A percentile compares a stretch with the other conserved stretches of the same genome.
Conservation (phyloP, 2,329 filamentous ascomycete genomes). For the Microsporum ferrugineum region DNA sequence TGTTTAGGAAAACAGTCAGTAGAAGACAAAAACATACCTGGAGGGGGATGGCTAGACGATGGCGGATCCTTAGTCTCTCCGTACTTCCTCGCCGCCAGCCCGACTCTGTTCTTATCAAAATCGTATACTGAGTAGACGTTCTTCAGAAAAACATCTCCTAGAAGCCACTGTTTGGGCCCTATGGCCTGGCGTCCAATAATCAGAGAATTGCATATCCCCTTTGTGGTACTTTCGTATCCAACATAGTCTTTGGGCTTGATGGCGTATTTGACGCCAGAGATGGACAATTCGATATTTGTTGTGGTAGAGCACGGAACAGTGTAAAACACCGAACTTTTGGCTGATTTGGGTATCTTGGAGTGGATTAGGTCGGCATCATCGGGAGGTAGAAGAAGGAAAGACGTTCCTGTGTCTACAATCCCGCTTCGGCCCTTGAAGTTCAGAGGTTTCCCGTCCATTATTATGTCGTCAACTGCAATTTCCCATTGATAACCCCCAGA, state of each 20-base stretch:
- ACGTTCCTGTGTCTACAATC: slow-evolving; percentile 77
- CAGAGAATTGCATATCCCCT: slow-evolving; percentile 49
- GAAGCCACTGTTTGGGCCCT: slow-evolving; percentile 54
- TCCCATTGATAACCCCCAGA: slow-evolving; percentile 55
- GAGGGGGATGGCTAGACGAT: not conserved
- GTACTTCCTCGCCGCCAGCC: slow-evolving; percentile 11
- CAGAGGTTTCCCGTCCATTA: slow-evolving; percentile 48
- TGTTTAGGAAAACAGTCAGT: not conserved
- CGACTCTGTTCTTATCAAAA: slow-evolving; percentile 44
- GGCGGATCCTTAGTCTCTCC: not conserved
- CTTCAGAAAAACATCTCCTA: slow-evolving; percentile 78
- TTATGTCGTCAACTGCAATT: slow-evolving; percentile 55
- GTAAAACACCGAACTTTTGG: slow-evolving; percentile 37
- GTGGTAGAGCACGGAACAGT: slow-evolving; percentile 65
- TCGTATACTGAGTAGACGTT: slow-evolving; percentile 85
- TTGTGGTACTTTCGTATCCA: slow-evolving; percentile 20
- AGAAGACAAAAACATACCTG: not conserved
- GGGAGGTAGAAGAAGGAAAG: slow-evolving; percentile 61
- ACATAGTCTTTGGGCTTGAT: slow-evolving; percentile 65
- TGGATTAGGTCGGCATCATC: slow-evolving; percentile 58
- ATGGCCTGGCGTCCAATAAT: slow-evolving; percentile 63
- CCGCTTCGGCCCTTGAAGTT: slow-evolving; percentile 46
- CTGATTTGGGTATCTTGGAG: slow-evolving; percentile 51
- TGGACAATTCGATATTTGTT: slow-evolving; percentile 50
- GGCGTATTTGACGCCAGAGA: slow-evolving; percentile 55